phyloP scores from a whole-genome alignment of 768 basidiomycete genomes.

The Guyanaporus albipodus region DNA sequence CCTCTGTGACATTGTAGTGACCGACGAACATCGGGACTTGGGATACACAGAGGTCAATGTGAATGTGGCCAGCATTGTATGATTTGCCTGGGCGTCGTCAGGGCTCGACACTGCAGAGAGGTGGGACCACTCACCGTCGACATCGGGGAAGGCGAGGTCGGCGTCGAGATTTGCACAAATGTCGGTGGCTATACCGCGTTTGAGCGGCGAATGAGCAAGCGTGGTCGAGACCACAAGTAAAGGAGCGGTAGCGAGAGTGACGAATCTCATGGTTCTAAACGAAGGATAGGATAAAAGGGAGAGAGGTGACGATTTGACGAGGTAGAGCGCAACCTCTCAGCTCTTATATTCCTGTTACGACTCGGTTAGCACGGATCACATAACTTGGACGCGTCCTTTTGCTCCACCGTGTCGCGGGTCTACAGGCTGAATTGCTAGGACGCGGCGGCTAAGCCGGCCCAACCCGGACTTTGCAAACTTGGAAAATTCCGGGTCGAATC shows the following conservation, averaged over 20 bases:
- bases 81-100: conserved; percentile 12
- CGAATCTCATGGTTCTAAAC: conserved; percentile 14
- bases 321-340: not conserved
- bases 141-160: conserved; percentile 18
- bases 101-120: too few relatives aligned
- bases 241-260: conserved; percentile 12
- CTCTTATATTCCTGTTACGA: conserved; percentile 15
- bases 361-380: too few relatives aligned
- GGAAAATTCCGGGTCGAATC: too few relatives aligned
- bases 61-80: conserved; percentile 24
- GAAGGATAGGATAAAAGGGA: not conserved
- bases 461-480: too few relatives aligned
- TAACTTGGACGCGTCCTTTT: too few relatives aligned
- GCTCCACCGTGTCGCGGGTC: too few relatives aligned
- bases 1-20: conserved; percentile 20
- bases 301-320: not conserved
- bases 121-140: conserved; percentile 4
- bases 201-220: conserved; percentile 15
- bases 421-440: too few relatives aligned
- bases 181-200: conserved; percentile 7
- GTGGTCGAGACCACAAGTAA: conserved; percentile 15
- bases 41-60: conserved; percentile 29
- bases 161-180: conserved; percentile 14
- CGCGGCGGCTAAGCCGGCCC: too few relatives aligned
- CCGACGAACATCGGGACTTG: conserved; percentile 23